These are phyloP conservation scores for Yamadazyma atmosphaerica DNA, from an alignment of 1,139 yeast genomes.

Conservation along the genomic window DNA sequence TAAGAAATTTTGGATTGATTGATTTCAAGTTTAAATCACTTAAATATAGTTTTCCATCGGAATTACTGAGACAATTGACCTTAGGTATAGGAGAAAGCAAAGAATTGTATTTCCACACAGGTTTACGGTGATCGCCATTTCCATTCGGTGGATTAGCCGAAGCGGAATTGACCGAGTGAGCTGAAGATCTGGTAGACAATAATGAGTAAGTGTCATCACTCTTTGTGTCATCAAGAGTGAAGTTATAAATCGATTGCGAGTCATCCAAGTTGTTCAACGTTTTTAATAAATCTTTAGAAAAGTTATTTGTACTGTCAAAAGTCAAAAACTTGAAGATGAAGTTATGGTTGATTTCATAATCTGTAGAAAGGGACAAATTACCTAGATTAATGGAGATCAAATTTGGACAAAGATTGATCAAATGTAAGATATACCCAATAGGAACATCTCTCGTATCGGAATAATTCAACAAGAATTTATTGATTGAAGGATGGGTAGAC, in stretches of 20 bases:
- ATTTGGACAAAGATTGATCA: slow-evolving; percentile 60
- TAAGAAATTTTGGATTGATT: slow-evolving; percentile 32
- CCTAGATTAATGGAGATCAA: slow-evolving; percentile 51
- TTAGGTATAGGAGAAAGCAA: slow-evolving; percentile 41
- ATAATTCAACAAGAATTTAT: slow-evolving; percentile 55
- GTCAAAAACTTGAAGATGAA: slow-evolving; percentile 36
- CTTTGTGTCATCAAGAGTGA: slow-evolving; percentile 6
- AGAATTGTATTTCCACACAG: slow-evolving; percentile 16
- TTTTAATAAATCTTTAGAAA: slow-evolving; percentile 30
- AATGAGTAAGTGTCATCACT: slow-evolving; percentile 13
- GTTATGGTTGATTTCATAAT: slow-evolving; percentile 48
- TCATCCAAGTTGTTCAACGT: slow-evolving; percentile 14
- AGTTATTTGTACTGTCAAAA: slow-evolving; percentile 41
- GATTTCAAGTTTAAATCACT: slow-evolving; percentile 45
- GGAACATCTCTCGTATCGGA: slow-evolving; percentile 67
- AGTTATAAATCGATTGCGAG: slow-evolving; percentile 14
- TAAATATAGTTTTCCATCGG: slow-evolving; percentile 43
- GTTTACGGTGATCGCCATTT: slow-evolving; percentile 1
- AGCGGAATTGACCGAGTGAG: slow-evolving; percentile 1
- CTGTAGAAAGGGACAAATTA: slow-evolving; percentile 56
- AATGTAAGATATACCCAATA: slow-evolving; percentile 62
- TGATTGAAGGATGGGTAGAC: slow-evolving; percentile 55
- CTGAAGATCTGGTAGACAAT: slow-evolving; percentile 4
- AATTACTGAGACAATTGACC: slow-evolving; percentile 28
- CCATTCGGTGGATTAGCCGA: slow-evolving; percentile 1